These are phyloP conservation scores for Mycena filopes DNA, from an alignment of 768 basidiomycete species.

Conservation along the genomic window DNA sequence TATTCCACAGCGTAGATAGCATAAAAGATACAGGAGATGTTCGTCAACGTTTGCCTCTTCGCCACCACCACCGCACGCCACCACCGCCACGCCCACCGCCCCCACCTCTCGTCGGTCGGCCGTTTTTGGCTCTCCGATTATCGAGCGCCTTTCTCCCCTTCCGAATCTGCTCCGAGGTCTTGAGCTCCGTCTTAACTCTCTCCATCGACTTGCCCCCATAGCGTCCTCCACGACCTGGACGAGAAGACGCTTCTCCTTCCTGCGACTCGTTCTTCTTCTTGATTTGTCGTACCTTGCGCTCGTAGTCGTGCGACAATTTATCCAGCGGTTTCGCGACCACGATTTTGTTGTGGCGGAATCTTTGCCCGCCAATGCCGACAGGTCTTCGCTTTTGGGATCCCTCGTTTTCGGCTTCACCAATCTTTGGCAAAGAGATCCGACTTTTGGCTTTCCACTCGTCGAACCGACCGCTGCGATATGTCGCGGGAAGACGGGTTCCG, in stretches of 20 bases:
- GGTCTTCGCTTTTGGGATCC: conserved; percentile 41
- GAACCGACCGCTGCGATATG: conserved; percentile 92
- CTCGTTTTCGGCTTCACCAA: conserved; percentile 83
- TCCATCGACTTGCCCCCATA: conserved; percentile 69
- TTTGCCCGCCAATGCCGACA: conserved; percentile 62
- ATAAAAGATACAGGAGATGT: no score
- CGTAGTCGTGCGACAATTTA: conserved; percentile 76
- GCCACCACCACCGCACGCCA: conserved; percentile 39
- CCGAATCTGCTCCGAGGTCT: conserved; percentile 87
- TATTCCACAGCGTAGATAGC: conserved; percentile 45
- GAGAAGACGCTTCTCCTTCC: conserved; percentile 33
- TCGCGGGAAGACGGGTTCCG: conserved; percentile 89
- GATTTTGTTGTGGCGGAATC: conserved; percentile 79
- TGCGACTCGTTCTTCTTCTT: conserved; percentile 64
- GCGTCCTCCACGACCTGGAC: conserved; percentile 52
- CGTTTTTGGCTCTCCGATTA: conserved; percentile 80
- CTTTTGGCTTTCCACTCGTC: conserved; percentile 94
- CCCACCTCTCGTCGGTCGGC: conserved; percentile 60
- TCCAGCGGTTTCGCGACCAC: conserved; percentile 79
- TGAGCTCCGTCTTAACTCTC: conserved; percentile 84
- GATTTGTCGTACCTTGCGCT: conserved; percentile 72
- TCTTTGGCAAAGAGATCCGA: conserved; percentile 74
- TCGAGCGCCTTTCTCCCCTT: conserved; percentile 75
- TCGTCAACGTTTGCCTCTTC: conserved; percentile 55
- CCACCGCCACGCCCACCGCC: conserved; percentile 32